A percentile compares a stretch with the other conserved stretches of the same genome.
phyloP scores from a whole-genome alignment of 129 eudicot genomes.

The Calendula officinalis region DNA sequence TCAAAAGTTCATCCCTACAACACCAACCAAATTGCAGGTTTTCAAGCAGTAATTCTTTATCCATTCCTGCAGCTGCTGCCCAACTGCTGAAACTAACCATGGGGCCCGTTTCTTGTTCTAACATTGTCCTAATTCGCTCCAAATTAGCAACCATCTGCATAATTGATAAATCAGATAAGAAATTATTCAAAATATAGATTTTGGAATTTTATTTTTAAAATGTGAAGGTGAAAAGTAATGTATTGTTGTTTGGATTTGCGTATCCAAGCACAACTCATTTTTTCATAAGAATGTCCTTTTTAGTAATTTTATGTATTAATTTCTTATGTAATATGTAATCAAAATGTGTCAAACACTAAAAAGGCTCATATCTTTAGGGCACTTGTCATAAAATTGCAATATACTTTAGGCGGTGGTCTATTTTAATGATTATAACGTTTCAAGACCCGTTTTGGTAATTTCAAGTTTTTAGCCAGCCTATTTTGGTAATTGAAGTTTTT shows the following conservation, averaged over 20 bases:
- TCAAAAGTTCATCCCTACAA: constrained; percentile 81
- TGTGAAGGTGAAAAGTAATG: constrained; percentile 7
- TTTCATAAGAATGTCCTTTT: neutral
- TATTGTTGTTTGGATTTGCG: neutral
- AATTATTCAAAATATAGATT: constrained; percentile 3
- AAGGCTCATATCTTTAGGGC: neutral
- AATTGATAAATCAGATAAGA: constrained; percentile 16
- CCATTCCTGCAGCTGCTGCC: constrained; percentile 81
- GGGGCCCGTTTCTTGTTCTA: constrained; percentile 68
- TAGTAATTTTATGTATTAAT: neutral
- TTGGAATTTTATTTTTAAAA: neutral
- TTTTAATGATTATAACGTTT: no score
- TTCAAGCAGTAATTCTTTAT: constrained; percentile 57
- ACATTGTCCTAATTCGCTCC: constrained; percentile 50
- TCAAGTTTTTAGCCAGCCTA: no score
- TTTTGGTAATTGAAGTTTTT: no score
- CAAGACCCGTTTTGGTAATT: no score
- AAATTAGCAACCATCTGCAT: constrained; percentile 66
- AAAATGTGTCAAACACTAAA: neutral
- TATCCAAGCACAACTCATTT: neutral
- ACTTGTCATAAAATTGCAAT: no score
- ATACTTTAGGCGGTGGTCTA: no score
- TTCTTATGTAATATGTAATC: neutral
- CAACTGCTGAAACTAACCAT: constrained; percentile 59
- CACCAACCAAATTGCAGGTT: constrained; percentile 70